Base-by-base conservation (phyloP, 2,329 filamentous ascomycete genomes). In the Apiospora hydei region DNA sequence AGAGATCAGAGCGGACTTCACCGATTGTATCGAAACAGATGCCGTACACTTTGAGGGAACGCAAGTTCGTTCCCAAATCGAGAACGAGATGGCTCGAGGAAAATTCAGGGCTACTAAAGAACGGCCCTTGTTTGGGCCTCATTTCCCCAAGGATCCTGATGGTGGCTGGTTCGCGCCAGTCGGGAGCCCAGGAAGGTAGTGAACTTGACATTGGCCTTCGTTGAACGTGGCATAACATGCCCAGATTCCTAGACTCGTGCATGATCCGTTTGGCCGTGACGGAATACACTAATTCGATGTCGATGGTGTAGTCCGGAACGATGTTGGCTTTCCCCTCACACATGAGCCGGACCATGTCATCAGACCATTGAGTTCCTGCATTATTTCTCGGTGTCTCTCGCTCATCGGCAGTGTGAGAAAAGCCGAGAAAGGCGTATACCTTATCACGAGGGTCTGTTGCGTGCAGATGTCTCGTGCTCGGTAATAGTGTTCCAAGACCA, bases 391-490 rank as follows among this genome's bases (percentile, higher is more conserved):
- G 26, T 30, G 26, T 30, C 26, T 26, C n/a, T 14, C 5, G 49
- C 10, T 14, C n/a, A 26, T 14, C n/a, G 14, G 3, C 10, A 4
- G 3, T 13, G 11, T 5, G 10, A 13, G 49, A 26, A 26, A 53
- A 24, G 49, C 49, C n/a, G 49, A 26, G 49, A 26, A 53, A 53
- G 49, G 49, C 49, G 5, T 26, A 57, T 4, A 57, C 24, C 14
- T 57, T 57, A 57, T 57, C 51, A 16, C 51, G 51, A 11, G 51
- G 51, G 51, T 57, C 51, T 26, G 51, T 30, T 30, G 51, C 51
- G 13, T 14, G 30, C 24, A 57, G 51, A 30, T 57, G 51, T 30
- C 51, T 16, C 5, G 51, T 57, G 30, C 51, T 57, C 24, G 51
- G 51, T 7, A 57, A 24, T 6, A 57, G 51, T 14, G 14, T 57